phyloP scores from a whole-genome alignment of 1,284 basidiomycete species.

The Ustilago shanxiensis region DNA sequence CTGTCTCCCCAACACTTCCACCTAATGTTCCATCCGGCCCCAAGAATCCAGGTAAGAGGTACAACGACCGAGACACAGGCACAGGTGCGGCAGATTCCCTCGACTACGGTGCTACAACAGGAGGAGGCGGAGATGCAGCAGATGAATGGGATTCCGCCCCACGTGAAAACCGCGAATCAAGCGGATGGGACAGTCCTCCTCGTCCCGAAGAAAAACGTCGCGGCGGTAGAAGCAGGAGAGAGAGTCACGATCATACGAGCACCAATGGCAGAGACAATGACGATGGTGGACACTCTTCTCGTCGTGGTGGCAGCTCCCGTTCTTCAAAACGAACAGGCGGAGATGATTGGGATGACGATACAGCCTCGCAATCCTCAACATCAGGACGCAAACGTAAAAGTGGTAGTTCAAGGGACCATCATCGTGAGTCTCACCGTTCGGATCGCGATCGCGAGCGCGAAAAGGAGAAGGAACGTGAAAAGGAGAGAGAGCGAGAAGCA shows the following conservation, averaged over 20 bases:
- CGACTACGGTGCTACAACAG: constrained; percentile 63
- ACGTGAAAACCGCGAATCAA: constrained; percentile 3
- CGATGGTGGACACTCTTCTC: constrained; percentile 10
- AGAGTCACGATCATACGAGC: constrained; percentile 21
- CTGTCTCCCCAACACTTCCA: constrained; percentile 44
- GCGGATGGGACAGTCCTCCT: constrained; percentile 19
- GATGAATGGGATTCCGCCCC: constrained; percentile 25
- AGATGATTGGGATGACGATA: constrained; percentile 38
- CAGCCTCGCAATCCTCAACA: constrained; percentile 35
- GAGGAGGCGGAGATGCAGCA: constrained; percentile 22
- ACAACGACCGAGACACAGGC: constrained; percentile 66
- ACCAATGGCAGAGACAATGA: constrained; percentile 5
- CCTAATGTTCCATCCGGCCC: constrained; percentile 59
- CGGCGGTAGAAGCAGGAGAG: constrained; percentile 8
- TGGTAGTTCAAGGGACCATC: constrained; percentile 15
- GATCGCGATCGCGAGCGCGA: constrained; percentile 31
- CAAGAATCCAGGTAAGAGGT: constrained; percentile 56
- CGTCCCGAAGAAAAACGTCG: constrained; percentile 15
- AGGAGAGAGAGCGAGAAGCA: constrained; percentile 36
- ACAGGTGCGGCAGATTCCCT: constrained; percentile 60
- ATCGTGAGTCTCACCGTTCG: constrained; percentile 21
- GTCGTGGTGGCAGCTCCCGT: constrained; percentile 12
- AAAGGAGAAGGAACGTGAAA: constrained; percentile 32
- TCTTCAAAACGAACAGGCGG: constrained; percentile 17
- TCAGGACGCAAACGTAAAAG: constrained; percentile 13